These are phyloP conservation scores for Huntiella moniliformis DNA, from an alignment of 2,329 filamentous ascomycete species.

Conservation along the genomic window DNA sequence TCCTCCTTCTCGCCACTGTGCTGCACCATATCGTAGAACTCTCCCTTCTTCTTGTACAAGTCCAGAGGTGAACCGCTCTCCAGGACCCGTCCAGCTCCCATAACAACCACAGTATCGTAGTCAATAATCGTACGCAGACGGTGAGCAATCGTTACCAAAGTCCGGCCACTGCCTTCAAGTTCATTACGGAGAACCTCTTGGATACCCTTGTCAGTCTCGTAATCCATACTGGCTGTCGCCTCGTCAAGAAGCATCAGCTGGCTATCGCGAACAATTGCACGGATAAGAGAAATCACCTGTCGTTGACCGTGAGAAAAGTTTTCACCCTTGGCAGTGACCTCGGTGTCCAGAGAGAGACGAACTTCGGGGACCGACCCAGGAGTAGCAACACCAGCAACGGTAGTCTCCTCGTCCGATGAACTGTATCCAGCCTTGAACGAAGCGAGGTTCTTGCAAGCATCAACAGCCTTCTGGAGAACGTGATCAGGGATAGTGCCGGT, in stretches of 20 bases:
- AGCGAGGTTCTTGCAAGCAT: constrained; percentile 30
- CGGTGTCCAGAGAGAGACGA: constrained; percentile 21
- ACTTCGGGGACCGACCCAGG: constrained; percentile 12
- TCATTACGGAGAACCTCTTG: constrained; percentile 28
- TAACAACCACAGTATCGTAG: constrained; percentile 31
- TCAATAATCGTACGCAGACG: constrained; percentile 31
- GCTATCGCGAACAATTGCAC: constrained; percentile 27
- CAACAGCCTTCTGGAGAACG: constrained; percentile 38
- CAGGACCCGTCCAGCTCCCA: constrained; percentile 26
- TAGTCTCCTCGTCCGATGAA: constrained; percentile 11
- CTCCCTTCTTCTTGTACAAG: constrained; percentile 25
- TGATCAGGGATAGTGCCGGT: constrained; percentile 29
- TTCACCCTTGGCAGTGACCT: constrained; percentile 25
- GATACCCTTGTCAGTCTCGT: constrained; percentile 27
- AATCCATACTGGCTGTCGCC: constrained; percentile 31
- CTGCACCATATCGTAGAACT: constrained; percentile 36
- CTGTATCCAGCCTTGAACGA: constrained; percentile 22
- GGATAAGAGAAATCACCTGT: constrained; percentile 29
- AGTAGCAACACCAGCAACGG: not conserved
- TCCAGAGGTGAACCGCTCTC: constrained; percentile 30
- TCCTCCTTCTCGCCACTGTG: constrained; percentile 32
- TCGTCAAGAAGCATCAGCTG: constrained; percentile 31
- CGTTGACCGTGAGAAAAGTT: constrained; percentile 31
- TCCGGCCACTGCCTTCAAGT: constrained; percentile 25
- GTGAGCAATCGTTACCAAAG: constrained; percentile 31